phyloP scores from a whole-genome alignment of 768 basidiomycete genomes.

The Obba rivulosa region DNA sequence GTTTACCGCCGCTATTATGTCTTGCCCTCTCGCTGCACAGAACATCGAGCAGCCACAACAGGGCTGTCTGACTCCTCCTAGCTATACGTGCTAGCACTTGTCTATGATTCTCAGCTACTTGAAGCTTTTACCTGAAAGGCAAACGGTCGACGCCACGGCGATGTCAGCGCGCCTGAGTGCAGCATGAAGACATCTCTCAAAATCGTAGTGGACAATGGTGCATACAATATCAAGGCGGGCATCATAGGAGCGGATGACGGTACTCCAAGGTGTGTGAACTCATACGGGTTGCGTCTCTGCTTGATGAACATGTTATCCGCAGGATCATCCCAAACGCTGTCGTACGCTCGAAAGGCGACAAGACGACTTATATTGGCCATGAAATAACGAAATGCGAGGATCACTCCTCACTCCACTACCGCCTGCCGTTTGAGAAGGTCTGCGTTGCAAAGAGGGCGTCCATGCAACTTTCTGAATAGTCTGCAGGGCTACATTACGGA shows the following conservation, averaged over 20 bases:
- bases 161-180: too few species aligned
- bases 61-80: too few species aligned
- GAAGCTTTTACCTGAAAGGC: too few species aligned
- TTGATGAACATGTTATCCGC: background rate
- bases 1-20: too few species aligned
- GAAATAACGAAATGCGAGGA: conserved; percentile 76
- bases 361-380: conserved; percentile 78
- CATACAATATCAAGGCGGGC: conserved; percentile 74
- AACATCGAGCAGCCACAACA: too few species aligned
- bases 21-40: too few species aligned
- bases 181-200: conserved; percentile 6
- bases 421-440: conserved; percentile 83
- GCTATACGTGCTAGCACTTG: too few species aligned
- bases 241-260: conserved; percentile 28
- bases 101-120: too few species aligned
- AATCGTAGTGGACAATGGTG: conserved; percentile 85
- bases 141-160: too few species aligned
- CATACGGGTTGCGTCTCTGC: background rate
- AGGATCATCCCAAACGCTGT: conserved; percentile 81
- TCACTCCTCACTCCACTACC: conserved; percentile 75
- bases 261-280: conserved; percentile 23
- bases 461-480: conserved; percentile 16
- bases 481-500: conserved; percentile 84
- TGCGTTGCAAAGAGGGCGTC: background rate
- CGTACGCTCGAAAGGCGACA: conserved; percentile 80